Conservation (phyloP, 306 rosid species). For the barrel medic (Medicago truncatula) region DNA sequence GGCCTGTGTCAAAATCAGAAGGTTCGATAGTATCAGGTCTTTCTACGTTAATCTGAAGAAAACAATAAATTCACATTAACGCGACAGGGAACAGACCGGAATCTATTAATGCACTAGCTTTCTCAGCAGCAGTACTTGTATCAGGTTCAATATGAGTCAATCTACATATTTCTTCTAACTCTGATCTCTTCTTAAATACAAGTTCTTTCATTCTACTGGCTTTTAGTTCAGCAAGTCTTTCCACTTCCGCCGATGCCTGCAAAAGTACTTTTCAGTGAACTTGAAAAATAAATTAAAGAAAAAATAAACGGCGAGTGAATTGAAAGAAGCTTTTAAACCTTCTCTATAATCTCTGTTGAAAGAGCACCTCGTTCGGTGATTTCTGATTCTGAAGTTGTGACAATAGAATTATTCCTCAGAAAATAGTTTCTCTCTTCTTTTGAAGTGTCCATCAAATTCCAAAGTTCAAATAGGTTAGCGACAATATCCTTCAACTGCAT, state of each 20-base stretch:
- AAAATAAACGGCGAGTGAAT: conserved; percentile 2
- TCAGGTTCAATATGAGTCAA: conserved; percentile 85
- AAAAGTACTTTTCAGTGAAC: conserved; percentile 31
- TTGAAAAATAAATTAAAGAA: neutral
- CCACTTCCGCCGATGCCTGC: conserved; percentile 91
- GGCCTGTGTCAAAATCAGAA: conserved; percentile 55
- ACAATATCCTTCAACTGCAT: conserved; percentile 85
- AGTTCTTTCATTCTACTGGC: conserved; percentile 98
- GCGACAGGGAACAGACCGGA: conserved; percentile 61
- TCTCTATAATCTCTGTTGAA: conserved; percentile 71
- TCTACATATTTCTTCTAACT: conserved; percentile 88
- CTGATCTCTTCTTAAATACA: conserved; percentile 84
- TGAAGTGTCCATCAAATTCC: conserved; percentile 98
- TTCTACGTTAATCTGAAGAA: conserved; percentile 4
- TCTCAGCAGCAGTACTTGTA: conserved; percentile 83
- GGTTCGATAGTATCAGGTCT: neutral
- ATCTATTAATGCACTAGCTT: conserved; percentile 89
- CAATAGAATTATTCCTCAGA: conserved; percentile 60
- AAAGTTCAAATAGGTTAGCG: conserved; percentile 73
- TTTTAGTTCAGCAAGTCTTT: conserved; percentile 79
- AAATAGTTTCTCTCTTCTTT: conserved; percentile 76
- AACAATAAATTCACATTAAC: conserved; percentile 10
- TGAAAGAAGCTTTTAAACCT: conserved; percentile 57
- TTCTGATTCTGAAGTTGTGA: conserved; percentile 65
- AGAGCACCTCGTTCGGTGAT: conserved; percentile 74